Conservation (phyloP, 2,329 filamentous ascomycete genomes). For the Clonostachys byssicola region DNA sequence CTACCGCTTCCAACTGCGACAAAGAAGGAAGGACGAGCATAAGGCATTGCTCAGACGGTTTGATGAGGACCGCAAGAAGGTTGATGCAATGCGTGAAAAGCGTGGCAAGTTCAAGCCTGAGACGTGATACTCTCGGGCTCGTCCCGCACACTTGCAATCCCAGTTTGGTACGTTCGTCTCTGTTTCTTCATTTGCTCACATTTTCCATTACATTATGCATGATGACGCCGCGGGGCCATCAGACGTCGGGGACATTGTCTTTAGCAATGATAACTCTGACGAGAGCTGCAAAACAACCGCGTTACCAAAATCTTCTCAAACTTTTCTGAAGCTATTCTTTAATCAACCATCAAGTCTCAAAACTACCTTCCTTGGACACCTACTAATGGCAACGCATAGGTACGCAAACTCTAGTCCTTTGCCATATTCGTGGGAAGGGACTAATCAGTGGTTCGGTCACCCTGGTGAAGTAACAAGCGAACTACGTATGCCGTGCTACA, state of each 20-base stretch:
- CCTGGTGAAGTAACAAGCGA: no score
- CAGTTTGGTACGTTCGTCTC: neutral
- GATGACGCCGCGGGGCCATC: constrained; percentile 55
- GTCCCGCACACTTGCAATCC: neutral
- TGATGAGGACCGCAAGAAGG: constrained; percentile 69
- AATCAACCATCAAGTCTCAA: neutral
- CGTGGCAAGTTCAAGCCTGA: constrained; percentile 58
- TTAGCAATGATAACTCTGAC: constrained; percentile 5
- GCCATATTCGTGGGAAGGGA: no score
- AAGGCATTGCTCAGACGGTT: constrained; percentile 65
- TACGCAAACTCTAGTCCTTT: no score
- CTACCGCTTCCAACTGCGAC: constrained; percentile 78
- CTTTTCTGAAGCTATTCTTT: constrained; percentile 39
- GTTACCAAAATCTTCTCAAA: constrained; percentile 62
- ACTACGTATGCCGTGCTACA: no score
- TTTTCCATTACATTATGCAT: constrained; percentile 14
- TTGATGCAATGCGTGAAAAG: constrained; percentile 66
- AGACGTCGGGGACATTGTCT: constrained; percentile 11
- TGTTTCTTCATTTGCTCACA: neutral
- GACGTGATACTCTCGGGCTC: constrained; percentile 19
- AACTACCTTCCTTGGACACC: neutral
- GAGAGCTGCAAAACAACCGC: constrained; percentile 60
- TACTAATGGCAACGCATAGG: no score
- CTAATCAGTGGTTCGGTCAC: no score
- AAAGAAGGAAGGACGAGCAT: constrained; percentile 74